Evolutionary conservation across 208 protist species (phyloP).

Genomic region (Jaenimonas drosophilae): DNA sequence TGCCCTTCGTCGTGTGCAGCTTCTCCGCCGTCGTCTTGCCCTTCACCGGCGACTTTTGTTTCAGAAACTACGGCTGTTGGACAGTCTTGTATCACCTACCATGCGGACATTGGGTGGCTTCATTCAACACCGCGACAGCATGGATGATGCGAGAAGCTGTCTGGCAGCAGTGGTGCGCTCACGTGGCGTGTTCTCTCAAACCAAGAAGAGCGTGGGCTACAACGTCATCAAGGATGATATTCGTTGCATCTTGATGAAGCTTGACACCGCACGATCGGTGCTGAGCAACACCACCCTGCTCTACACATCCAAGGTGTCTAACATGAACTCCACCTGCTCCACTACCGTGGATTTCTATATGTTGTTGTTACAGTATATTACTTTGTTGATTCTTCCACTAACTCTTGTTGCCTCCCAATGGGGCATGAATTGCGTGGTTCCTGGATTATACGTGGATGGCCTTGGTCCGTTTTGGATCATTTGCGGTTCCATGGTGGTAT

Average conservation of each 20-base stretch:
- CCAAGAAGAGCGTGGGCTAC: too few species aligned
- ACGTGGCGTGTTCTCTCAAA: too few species aligned
- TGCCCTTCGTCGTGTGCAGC: slow-evolving; percentile 37
- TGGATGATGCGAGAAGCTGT: too few species aligned
- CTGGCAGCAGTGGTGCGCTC: too few species aligned
- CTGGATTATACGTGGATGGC: slow-evolving; percentile 14
- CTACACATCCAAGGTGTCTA: slow-evolving; percentile 39
- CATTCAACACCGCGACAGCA: slow-evolving; percentile 9
- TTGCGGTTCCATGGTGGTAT: slow-evolving; percentile 18
- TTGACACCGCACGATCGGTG: slow-evolving; percentile 33
- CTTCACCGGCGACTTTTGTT: slow-evolving; percentile 31
- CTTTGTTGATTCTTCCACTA: slow-evolving; percentile 31
- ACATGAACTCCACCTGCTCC: slow-evolving; percentile 22
- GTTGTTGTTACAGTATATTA: slow-evolving; percentile 34
- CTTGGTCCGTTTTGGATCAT: slow-evolving; percentile 41
- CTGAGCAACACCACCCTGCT: slow-evolving; percentile 55
- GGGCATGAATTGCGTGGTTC: slow-evolving; percentile 58
- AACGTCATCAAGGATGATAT: too few species aligned
- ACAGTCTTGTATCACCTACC: slow-evolving; percentile 15
- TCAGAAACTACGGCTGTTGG: slow-evolving; percentile 40
- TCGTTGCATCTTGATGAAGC: slow-evolving; percentile 21
- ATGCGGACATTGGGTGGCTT: slow-evolving; percentile 25
- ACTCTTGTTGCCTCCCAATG: slow-evolving; percentile 47
- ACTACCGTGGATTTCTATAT: slow-evolving; percentile 35
- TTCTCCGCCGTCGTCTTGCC: slow-evolving; percentile 37